Conservation (phyloP, 225 moss, liverwort and hornwort genomes). For the Sphagnum contortum region DNA sequence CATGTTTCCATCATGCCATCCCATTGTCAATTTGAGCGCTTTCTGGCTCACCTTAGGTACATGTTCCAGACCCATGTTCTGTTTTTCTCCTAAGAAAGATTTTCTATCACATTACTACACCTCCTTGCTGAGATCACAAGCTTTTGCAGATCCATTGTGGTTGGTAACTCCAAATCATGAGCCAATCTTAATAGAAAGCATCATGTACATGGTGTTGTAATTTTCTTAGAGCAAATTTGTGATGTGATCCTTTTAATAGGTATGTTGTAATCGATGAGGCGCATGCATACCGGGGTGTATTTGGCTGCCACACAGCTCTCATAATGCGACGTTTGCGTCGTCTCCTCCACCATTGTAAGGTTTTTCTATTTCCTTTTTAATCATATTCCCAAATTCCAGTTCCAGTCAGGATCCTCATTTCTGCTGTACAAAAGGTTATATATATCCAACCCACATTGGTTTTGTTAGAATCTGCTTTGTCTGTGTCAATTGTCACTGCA, state of each 20-base stretch:
- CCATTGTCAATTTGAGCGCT: conserved; percentile 77
- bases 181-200: neutral
- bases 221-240: neutral
- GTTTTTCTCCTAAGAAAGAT: too few species aligned
- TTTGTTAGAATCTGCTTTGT: neutral
- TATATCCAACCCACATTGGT: neutral
- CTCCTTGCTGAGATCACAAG: too few species aligned
- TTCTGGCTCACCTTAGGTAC: conserved; percentile 74
- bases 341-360: conserved; percentile 61
- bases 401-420: too few species aligned
- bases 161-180: too few species aligned
- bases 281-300: conserved; percentile 90
- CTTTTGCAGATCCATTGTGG: too few species aligned
- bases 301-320: conserved; percentile 94
- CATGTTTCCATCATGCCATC: conserved; percentile 88
- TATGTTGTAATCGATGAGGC: conserved; percentile 92
- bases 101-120: too few species aligned
- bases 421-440: neutral
- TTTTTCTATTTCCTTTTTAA: neutral
- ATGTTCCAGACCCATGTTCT: neutral
- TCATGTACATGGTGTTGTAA: conserved; percentile 5
- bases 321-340: conserved; percentile 78
- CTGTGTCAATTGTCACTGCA: too few species aligned
- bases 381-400: too few species aligned
- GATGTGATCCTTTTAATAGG: conserved; percentile 20